Conservation (phyloP, 2,329 filamentous ascomycete genomes). For the Trichoderma asperellum region DNA sequence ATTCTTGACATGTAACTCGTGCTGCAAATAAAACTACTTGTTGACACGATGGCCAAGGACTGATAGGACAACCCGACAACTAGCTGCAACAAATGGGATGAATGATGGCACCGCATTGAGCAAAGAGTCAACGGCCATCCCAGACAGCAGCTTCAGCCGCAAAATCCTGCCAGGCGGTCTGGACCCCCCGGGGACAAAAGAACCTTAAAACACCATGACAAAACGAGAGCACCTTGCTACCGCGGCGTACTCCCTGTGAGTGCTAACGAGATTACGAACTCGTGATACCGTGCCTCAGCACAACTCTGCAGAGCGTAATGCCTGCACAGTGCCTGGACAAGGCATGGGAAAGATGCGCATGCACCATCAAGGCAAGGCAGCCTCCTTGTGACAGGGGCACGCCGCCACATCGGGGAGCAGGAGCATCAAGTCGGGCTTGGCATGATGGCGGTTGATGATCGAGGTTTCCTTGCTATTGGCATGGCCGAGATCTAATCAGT, state of each 20-base stretch:
- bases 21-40: slow-evolving; percentile 5
- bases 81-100: slow-evolving; percentile 9
- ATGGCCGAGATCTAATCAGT: slow-evolving; percentile 16
- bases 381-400: slow-evolving; percentile 20
- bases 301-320: neutral
- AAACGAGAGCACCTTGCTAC: slow-evolving; percentile 17
- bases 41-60: neutral
- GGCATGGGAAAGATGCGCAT: neutral
- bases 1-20: slow-evolving; percentile 2
- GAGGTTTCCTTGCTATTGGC: neutral
- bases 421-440: slow-evolving; percentile 23
- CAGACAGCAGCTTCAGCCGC: slow-evolving; percentile 21
- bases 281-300: slow-evolving; percentile 14
- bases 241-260: neutral
- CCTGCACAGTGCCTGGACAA: neutral
- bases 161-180: slow-evolving; percentile 24
- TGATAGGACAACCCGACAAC: neutral
- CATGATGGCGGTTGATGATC: slow-evolving; percentile 7
- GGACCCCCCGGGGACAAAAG: slow-evolving; percentile 18
- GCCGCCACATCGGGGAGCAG: slow-evolving; percentile 19
- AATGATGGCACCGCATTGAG: slow-evolving; percentile 25
- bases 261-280: slow-evolving; percentile 14
- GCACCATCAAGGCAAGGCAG: neutral
- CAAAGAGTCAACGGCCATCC: slow-evolving; percentile 1
- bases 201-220: slow-evolving; percentile 20